Evolutionary conservation across 768 basidiomycete genomes (phyloP), one percentile per base, ranked within the genome.

Genomic region (Pulveroboletus sp.): DNA sequence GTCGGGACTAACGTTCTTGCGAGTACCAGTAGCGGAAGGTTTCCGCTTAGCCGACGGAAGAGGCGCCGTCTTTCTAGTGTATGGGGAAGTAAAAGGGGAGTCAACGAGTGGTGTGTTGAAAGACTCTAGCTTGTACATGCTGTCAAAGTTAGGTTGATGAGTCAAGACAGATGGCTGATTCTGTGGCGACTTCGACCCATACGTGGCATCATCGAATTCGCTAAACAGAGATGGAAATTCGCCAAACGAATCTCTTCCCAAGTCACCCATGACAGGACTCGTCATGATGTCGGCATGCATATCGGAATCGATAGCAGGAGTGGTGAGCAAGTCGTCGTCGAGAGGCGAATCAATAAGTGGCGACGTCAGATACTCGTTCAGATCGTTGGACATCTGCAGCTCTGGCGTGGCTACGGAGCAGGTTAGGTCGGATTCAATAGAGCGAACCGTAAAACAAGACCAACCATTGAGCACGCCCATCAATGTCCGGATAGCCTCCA

Each of bases 1-100:
- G 30, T 78, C 78, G 3, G 88, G 83, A 4, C 78, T 79, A 37
- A 84, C 69, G 64, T 84, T 83, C 66, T 81, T 83, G 54, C 87
- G 82, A 7, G 84, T 87, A n/a, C 84, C 85, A 2, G 80, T 88
- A 5, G 78, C 81, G 0, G 39, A 50, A 10, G 54, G 42, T 37
- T 71, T 69, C 49, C 71, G 66, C 44, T 55, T 42, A 26, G 65
- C 5, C 0, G 58, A 56, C 18, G 63, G 54, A 40, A 41, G 45
- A 46, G 58, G 49, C 32, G 54, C 55, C 43, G 56, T 46, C 42
- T 21, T 13, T 26, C 55, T 39, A 33, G 26, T 49, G 53, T 39
- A 73, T 28, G 31, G 70, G 63, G 24, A 72, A 41, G 3, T 66
- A 58, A 21, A 60, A 38, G 59, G 73, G 36, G 40, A 66, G 51